Percentiles rank a stretch among this genome's conserved stretches.
Evolutionary conservation across 805 yeast species (phyloP).

Genomic region (Metschnikowia kofuensis): DNA sequence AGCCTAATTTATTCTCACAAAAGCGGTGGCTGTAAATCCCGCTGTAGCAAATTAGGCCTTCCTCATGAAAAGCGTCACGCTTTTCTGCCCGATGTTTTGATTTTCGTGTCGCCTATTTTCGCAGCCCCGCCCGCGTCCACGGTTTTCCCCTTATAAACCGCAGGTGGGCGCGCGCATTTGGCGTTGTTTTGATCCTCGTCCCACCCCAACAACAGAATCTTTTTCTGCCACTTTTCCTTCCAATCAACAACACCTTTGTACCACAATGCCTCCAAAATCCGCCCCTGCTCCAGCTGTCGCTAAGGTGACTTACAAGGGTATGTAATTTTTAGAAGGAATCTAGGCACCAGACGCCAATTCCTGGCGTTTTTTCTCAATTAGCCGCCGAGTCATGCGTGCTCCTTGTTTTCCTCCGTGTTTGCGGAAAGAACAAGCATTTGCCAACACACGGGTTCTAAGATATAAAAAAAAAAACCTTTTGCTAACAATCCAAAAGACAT

Average conservation of each 20-base stretch:
- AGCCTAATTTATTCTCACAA: background rate
- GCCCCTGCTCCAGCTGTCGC: conserved; percentile 12
- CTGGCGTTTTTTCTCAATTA: background rate
- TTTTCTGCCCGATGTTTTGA: background rate
- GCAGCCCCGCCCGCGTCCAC: background rate
- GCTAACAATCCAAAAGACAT: conserved; percentile 38
- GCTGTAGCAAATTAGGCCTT: no score
- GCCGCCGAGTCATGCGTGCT: conserved; percentile 1
- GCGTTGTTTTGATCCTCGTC: conserved; percentile 11
- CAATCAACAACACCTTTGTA: background rate
- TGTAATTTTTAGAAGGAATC: background rate
- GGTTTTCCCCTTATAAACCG: background rate
- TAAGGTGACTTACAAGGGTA: conserved; percentile 17
- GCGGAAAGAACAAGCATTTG: conserved; percentile 2
- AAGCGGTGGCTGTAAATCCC: background rate
- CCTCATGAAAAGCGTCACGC: background rate
- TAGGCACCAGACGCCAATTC: background rate
- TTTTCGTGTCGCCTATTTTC: background rate
- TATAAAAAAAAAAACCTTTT: background rate
- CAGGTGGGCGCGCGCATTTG: conserved; percentile 8
- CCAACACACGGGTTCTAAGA: background rate
- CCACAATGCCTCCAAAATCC: conserved; percentile 17
- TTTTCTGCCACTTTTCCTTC: conserved; percentile 8
- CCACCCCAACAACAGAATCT: conserved; percentile 2
- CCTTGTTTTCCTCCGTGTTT: conserved; percentile 7